Evolutionary conservation across 345 rosid species (phyloP), one percentile per base, ranked within the genome.

Genomic region (Gossypium stocksii): DNA sequence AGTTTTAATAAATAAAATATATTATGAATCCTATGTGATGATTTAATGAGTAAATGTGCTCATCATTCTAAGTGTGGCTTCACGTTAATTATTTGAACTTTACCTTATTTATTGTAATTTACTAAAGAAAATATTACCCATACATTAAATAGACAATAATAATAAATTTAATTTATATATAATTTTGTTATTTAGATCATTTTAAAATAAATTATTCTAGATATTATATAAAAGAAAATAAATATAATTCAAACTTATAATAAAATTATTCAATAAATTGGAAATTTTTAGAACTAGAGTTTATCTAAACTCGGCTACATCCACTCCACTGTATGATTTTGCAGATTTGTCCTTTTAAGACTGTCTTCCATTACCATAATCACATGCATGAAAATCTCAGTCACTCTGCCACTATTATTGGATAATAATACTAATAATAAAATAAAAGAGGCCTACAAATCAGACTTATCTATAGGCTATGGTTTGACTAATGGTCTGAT

Each of bases 11-110:
- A 25, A 49, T 49, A 49, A 49, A 49, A 13, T 1, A 13, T 49
- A 14, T 49, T 14, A 49, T 14, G 1, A 34, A 34, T 34, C 1
- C 0, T 0, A 34, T 34, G 38, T 0, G 38, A 29, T 4, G 1
- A 0, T 0, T 29, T 29, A 6, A 29, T 29, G 1, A 1, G 0
- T 29, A 29, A 29, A 29, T 0, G 0, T 29, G 4, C 4, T 4
- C 0, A 29, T 29, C 38, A 1, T 3, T 0, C 0, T 4, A 29
- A 0, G 3, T 29, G 34, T 29, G 0, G 3, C 0, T 29, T 29
- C 3, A 3, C 0, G 0, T 34, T 4, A 0, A 34, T 34, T 34
- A 1, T 29, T 34, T 34, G 0, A 34, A 34, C 1, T 34, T 34
- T 34, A 0, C 6, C 6, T 34, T 34, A 34, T 34, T 34, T 34